A percentile compares a stretch with the other conserved stretches of the same genome.
phyloP scores from a whole-genome alignment of 2,329 filamentous ascomycete species.

The Diplocarpon mali region DNA sequence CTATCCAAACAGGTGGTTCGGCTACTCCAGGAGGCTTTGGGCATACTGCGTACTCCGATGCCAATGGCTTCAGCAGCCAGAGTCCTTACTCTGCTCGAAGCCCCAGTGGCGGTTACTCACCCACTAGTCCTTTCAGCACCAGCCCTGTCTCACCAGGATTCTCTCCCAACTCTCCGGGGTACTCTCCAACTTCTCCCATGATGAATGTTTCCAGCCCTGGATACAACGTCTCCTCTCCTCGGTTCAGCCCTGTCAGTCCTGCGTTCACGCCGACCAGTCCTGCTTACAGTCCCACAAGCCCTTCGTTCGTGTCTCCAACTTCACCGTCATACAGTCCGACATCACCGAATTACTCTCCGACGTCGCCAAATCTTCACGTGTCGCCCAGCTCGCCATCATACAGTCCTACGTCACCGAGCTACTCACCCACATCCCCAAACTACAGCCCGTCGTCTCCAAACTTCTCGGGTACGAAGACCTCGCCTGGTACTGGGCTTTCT shows the following conservation, averaged over 20 bases:
- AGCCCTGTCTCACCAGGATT: constrained; percentile 41
- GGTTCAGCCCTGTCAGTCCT: constrained; percentile 49
- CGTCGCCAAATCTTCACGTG: constrained; percentile 53
- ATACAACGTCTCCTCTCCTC: constrained; percentile 33
- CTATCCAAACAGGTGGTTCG: constrained; percentile 65
- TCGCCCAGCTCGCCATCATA: constrained; percentile 24
- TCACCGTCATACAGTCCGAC: constrained; percentile 73
- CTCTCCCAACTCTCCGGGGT: constrained; percentile 25
- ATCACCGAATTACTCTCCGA: constrained; percentile 61
- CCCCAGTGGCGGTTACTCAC: constrained; percentile 60
- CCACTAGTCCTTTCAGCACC: constrained; percentile 46
- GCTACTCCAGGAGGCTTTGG: constrained; percentile 56
- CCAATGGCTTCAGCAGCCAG: constrained; percentile 46
- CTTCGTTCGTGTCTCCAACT: constrained; percentile 39
- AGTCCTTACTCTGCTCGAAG: constrained; percentile 26
- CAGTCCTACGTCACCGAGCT: constrained; percentile 25
- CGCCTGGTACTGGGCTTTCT: constrained; percentile 22
- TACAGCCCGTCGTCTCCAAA: constrained; percentile 25
- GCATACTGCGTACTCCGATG: constrained; percentile 48
- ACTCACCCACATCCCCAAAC: constrained; percentile 20
- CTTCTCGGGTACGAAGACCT: constrained; percentile 19
- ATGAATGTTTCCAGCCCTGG: constrained; percentile 43
- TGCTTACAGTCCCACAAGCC: constrained; percentile 27
- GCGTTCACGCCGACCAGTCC: constrained; percentile 28
- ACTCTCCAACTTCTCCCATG: constrained; percentile 43